Conservation (phyloP, 805 yeast genomes). For the Candida hungchunana region DNA sequence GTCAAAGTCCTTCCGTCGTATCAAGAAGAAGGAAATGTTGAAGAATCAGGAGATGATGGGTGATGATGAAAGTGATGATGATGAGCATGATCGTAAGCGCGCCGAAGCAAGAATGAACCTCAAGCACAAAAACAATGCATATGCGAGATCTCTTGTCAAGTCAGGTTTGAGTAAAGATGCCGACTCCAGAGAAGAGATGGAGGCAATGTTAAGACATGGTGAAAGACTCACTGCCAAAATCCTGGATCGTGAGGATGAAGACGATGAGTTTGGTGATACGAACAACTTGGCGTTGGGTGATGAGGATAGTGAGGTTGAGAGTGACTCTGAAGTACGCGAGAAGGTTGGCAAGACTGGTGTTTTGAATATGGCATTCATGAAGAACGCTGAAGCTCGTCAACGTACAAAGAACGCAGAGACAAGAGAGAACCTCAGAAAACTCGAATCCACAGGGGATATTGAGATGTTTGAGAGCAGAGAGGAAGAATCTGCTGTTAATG, state of each 20-base stretch:
- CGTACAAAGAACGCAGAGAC: conserved; percentile 54
- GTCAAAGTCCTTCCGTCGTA: conserved; percentile 82
- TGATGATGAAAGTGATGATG: conserved; percentile 47
- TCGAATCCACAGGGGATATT: conserved; percentile 44
- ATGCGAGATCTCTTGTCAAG: conserved; percentile 88
- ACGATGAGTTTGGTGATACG: conserved; percentile 37
- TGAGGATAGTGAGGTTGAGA: conserved; percentile 40
- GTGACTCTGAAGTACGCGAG: conserved; percentile 31
- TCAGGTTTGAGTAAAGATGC: conserved; percentile 89
- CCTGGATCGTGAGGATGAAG: conserved; percentile 47
- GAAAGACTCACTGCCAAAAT: conserved; percentile 72
- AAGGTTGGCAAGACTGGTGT: conserved; percentile 82
- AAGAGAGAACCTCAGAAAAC: conserved; percentile 45
- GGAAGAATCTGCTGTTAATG: conserved; percentile 40
- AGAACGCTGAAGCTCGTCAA: conserved; percentile 73
- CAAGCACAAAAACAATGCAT: conserved; percentile 83
- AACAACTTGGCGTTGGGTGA: conserved; percentile 47
- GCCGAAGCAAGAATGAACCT: conserved; percentile 92
- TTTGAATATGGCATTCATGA: conserved; percentile 94
- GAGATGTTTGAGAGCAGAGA: conserved; percentile 34
- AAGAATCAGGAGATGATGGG: conserved; percentile 66
- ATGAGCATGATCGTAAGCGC: conserved; percentile 68
- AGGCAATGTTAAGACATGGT: conserved; percentile 89
- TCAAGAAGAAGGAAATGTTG: conserved; percentile 78
- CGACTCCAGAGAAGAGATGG: conserved; percentile 80